Base-by-base conservation (phyloP, 2,329 filamentous ascomycete genomes). In the Ascochyta koolunga region DNA sequence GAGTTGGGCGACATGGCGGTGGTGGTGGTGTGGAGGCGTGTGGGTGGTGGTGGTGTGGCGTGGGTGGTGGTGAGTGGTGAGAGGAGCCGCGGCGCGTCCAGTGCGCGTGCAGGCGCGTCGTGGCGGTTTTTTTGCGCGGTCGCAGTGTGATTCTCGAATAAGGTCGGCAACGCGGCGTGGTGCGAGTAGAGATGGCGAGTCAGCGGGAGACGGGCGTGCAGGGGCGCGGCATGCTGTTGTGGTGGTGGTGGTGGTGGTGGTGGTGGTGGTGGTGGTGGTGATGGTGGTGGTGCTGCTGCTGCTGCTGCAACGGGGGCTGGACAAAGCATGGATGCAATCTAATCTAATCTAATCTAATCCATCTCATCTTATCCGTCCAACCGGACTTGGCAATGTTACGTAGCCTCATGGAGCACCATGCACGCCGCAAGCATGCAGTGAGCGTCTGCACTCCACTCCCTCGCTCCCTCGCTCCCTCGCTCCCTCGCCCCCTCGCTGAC, bases 271-370 rank as follows among this genome's bases (percentile, higher is more conserved):
- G n/a, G n/a, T n/a, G n/a, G n/a, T n/a, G n/a, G n/a, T n/a, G n/a
- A n/a, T n/a, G n/a, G n/a, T n/a, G n/a, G n/a, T n/a, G n/a, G n/a
- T n/a, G n/a, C n/a, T n/a, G n/a, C n/a, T n/a, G n/a, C n/a, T n/a
- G n/a, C n/a, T 41, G 48, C 32, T 51, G 54, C 45, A 54, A 42
- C 57, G 66, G 54, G 69, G 66, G 66, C 61, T 68, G 64, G 63
- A 9, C 15, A n/a, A 8, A 33, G n/a, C 31, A 16, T 18, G 15
- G 27, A 29, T 11, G 2, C 10, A 18, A 24, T 24, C 31, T 32
- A n/a, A 32, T 32, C 31, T 5, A 9, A 32, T 32, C 54, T 15
- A 8, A 48, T 43, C 32, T 43, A 4, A 51, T 54, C 52, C 55
- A 59, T 60, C 58, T 57, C 35, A 53, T 48, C 44, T 38, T n/a